phyloP scores from a whole-genome alignment of 1,284 basidiomycete species.

The Sphaerobolus stellatus region DNA sequence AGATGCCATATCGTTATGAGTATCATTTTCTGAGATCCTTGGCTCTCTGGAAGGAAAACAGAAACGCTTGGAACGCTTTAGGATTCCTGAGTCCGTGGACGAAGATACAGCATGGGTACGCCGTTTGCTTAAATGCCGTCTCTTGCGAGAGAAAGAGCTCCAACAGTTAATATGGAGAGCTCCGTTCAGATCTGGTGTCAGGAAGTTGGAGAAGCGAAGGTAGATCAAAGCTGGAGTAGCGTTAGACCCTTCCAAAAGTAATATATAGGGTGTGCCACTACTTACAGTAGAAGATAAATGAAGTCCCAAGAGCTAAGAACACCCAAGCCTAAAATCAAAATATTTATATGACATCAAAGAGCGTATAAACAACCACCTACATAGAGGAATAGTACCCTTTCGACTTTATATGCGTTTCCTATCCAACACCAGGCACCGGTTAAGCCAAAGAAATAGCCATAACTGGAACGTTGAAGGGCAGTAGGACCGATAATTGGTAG shows the following conservation, averaged over 20 bases:
- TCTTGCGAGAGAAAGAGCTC: neutral
- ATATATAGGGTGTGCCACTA: neutral
- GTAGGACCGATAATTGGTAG: constrained; percentile 4
- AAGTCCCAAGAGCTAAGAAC: constrained; percentile 2
- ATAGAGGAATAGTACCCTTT: constrained; percentile 2
- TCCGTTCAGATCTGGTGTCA: neutral
- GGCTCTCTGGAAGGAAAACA: no score
- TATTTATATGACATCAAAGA: neutral
- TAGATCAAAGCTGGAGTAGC: constrained; percentile 4
- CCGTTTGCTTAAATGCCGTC: no score
- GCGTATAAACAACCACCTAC: neutral
- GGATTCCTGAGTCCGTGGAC: no score
- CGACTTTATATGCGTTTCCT: neutral
- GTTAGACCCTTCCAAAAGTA: neutral
- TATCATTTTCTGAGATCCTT: neutral
- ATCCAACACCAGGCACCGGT: constrained; percentile 8
- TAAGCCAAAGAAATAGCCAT: constrained; percentile 1
- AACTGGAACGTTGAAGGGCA: neutral
- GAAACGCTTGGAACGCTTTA: no score
- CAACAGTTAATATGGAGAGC: neutral
- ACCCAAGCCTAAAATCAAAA: neutral
- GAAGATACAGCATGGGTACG: no score
- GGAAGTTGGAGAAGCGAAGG: constrained; percentile 4
- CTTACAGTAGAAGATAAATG: constrained; percentile 1
- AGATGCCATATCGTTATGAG: neutral